phyloP scores from a whole-genome alignment of 805 yeast species.

The Hanseniaspora guilliermondii region DNA sequence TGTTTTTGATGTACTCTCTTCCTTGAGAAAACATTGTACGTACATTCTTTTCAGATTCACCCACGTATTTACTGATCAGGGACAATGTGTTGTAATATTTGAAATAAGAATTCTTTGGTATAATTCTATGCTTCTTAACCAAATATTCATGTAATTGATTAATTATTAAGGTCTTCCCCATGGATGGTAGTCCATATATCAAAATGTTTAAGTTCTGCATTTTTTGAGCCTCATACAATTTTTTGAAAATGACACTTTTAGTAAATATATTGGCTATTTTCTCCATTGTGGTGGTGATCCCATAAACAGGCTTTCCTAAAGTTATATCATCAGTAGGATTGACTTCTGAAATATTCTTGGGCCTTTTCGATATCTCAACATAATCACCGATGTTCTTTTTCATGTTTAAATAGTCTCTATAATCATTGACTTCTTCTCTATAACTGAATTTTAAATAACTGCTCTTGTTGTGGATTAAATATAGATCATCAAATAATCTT shows the following conservation, averaged over 20 bases:
- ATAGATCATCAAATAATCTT: not conserved
- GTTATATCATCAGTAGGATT: not conserved
- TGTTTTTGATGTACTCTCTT: slow-evolving; percentile 63
- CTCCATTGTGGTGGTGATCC: not conserved
- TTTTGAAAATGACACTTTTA: not conserved
- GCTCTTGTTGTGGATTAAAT: not conserved
- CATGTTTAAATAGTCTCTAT: slow-evolving; percentile 3
- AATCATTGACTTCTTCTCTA: not conserved
- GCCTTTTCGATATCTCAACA: not conserved
- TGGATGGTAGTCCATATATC: slow-evolving; percentile 8
- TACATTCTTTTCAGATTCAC: slow-evolving; percentile 60
- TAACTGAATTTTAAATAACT: not conserved
- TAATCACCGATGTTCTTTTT: not conserved
- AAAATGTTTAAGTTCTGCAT: not conserved
- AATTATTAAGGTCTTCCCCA: slow-evolving; percentile 6
- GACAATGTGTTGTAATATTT: not conserved
- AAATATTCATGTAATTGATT: not conserved
- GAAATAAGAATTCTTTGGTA: not conserved
- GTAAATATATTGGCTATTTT: not conserved
- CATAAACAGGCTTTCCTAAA: slow-evolving; percentile 4
- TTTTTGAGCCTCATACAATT: not conserved
- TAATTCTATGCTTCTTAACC: not conserved
- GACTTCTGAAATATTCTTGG: not conserved
- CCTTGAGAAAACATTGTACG: slow-evolving; percentile 90
- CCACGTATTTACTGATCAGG: slow-evolving; percentile 8